Conservation (phyloP, 2,329 filamentous ascomycete genomes). For the Fusarium piperis region DNA sequence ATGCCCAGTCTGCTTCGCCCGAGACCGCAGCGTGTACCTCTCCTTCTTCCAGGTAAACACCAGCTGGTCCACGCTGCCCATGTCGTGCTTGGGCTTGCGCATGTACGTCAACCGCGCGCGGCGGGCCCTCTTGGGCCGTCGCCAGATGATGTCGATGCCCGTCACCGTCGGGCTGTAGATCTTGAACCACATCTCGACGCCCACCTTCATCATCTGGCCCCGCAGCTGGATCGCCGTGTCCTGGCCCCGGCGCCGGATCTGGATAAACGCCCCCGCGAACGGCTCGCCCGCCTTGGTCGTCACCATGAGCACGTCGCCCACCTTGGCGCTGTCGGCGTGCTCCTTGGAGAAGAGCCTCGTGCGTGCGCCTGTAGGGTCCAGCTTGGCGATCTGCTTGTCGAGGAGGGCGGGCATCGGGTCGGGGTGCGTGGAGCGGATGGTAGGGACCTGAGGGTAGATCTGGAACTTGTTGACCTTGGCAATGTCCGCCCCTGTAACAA, state of each 20-base stretch:
- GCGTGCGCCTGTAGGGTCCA: constrained; percentile 88
- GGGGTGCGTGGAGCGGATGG: constrained; percentile 64
- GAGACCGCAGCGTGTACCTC: constrained; percentile 52
- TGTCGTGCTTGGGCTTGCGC: constrained; percentile 86
- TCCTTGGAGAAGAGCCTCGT: constrained; percentile 80
- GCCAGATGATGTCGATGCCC: constrained; percentile 93
- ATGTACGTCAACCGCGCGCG: constrained; percentile 91
- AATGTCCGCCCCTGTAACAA: constrained; percentile 45
- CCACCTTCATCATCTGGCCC: constrained; percentile 85
- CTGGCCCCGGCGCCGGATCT: constrained; percentile 85
- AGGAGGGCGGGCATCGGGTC: constrained; percentile 76
- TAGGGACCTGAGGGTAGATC: constrained; percentile 65
- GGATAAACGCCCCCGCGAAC: constrained; percentile 88
- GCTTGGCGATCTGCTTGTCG: constrained; percentile 72
- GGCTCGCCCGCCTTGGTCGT: constrained; percentile 84
- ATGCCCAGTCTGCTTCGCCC: constrained; percentile 42
- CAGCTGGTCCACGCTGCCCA: constrained; percentile 84
- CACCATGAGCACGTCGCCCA: constrained; percentile 92
- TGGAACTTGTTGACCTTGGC: constrained; percentile 55
- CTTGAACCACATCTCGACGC: constrained; percentile 98
- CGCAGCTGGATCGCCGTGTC: constrained; percentile 90
- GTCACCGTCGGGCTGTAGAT: constrained; percentile 89
- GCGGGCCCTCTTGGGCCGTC: constrained; percentile 83
- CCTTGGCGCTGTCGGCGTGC: constrained; percentile 81
- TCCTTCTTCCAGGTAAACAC: constrained; percentile 66